Percentiles rank a stretch among this genome's conserved stretches.
These are phyloP conservation scores for Fermentozyma sake DNA, from an alignment of 1,139 yeast species.

Conservation along the genomic window DNA sequence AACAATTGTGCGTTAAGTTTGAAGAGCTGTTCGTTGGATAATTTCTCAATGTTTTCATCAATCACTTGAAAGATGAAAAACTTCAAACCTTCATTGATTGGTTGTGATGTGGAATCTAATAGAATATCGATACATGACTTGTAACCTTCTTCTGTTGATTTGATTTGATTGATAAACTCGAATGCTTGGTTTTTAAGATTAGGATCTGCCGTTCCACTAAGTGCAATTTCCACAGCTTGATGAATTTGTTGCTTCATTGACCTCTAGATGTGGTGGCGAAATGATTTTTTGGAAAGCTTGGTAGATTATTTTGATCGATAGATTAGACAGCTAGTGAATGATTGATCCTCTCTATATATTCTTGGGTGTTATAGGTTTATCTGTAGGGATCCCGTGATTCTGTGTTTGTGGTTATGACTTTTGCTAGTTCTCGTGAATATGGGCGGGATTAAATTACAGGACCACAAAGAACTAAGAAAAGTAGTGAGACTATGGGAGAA, in stretches of 20 bases:
- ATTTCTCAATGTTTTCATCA: slow-evolving; percentile 54
- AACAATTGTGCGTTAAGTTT: slow-evolving; percentile 39
- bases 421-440: no score
- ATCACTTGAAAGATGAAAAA: slow-evolving; percentile 83
- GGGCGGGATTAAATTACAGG: no score
- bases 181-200: slow-evolving; percentile 77
- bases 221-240: slow-evolving; percentile 90
- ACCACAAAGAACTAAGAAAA: no score
- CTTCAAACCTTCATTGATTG: slow-evolving; percentile 50
- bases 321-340: no score
- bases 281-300: no score
- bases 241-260: slow-evolving; percentile 80
- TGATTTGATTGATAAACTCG: slow-evolving; percentile 71
- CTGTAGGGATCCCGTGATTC: no score
- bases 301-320: no score
- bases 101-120: slow-evolving; percentile 18
- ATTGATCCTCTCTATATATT: no score
- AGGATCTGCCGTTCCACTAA: slow-evolving; percentile 70
- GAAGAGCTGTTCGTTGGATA: slow-evolving; percentile 41
- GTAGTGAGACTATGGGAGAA: no score
- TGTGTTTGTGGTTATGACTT: no score
- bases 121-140: slow-evolving; percentile 67
- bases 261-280: no score
- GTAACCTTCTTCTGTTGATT: slow-evolving; percentile 76
- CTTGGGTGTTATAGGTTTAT: no score